A percentile compares a stretch with the other conserved stretches of the same genome.
phyloP scores from a whole-genome alignment of 78 protist genomes.

The Cavenderia fasciculata region DNA sequence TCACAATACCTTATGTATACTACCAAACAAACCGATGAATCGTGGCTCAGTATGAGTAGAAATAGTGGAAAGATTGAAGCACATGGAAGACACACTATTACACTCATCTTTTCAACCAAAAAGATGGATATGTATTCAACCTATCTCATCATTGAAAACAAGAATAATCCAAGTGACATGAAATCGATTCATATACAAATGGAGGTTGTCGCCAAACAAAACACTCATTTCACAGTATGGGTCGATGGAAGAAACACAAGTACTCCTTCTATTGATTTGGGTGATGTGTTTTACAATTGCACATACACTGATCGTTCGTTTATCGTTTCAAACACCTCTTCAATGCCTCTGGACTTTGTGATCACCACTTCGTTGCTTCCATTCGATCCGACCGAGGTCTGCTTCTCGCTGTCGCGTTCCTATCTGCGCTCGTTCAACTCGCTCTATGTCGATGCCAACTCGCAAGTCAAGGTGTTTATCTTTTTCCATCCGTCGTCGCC shows the following conservation, averaged over 20 bases:
- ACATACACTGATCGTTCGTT: slow-evolving; percentile 76
- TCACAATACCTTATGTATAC: slow-evolving; percentile 67
- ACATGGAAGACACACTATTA: slow-evolving; percentile 75
- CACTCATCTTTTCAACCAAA: slow-evolving; percentile 61
- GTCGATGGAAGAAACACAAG: slow-evolving; percentile 70
- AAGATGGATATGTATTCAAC: slow-evolving; percentile 69
- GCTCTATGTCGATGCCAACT: slow-evolving; percentile 49
- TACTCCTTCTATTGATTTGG: slow-evolving; percentile 32
- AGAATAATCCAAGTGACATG: slow-evolving; percentile 70
- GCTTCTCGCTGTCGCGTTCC: slow-evolving; percentile 68
- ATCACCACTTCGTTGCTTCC: slow-evolving; percentile 46
- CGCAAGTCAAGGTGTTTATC: slow-evolving; percentile 54
- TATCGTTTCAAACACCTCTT: slow-evolving; percentile 61
- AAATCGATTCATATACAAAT: slow-evolving; percentile 72
- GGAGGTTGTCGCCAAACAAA: slow-evolving; percentile 73
- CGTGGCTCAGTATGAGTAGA: slow-evolving; percentile 61
- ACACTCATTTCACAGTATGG: slow-evolving; percentile 54
- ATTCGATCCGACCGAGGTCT: slow-evolving; percentile 65
- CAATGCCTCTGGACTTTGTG: slow-evolving; percentile 80
- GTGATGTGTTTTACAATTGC: slow-evolving; percentile 62
- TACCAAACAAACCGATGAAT: slow-evolving; percentile 46
- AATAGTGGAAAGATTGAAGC: slow-evolving; percentile 77
- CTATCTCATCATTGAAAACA: slow-evolving; percentile 64
- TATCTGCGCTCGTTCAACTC: slow-evolving; percentile 59
- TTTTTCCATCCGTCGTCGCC: slow-evolving; percentile 34